Evolutionary conservation across 75 land plant genomes (phyloP).

Genomic region (Isoetes taiwanensis): DNA sequence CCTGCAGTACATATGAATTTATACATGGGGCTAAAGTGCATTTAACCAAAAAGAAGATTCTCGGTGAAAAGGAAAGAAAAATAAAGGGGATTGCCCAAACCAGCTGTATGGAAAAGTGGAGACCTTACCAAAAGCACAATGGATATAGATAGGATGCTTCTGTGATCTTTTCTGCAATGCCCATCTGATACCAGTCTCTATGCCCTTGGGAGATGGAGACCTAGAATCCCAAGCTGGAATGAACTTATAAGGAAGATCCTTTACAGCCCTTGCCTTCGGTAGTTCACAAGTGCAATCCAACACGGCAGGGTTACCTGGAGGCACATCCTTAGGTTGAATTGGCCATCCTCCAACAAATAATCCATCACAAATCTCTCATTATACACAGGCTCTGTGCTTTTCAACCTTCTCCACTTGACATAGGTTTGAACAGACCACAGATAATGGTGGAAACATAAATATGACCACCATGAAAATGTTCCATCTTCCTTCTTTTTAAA

Average conservation of each 20-base stretch:
- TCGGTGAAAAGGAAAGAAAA: too few relatives aligned
- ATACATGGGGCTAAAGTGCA: too few relatives aligned
- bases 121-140: constrained; percentile 72
- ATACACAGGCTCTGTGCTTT: constrained; percentile 38
- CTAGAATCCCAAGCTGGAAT: constrained; percentile 85
- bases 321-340: constrained; percentile 24
- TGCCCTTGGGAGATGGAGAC: constrained; percentile 40
- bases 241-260: constrained; percentile 39
- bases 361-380: constrained; percentile 40
- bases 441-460: constrained; percentile 39
- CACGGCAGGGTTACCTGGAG: constrained; percentile 58
- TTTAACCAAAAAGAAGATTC: too few relatives aligned
- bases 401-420: constrained; percentile 33
- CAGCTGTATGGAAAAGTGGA: too few relatives aligned
- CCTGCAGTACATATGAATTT: too few relatives aligned
- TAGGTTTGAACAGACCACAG: constrained; percentile 31
- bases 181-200: constrained; percentile 72
- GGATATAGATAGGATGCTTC: constrained; percentile 43
- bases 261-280: constrained; percentile 27
- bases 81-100: too few relatives aligned
- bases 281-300: constrained; percentile 87
- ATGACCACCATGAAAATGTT: constrained; percentile 64
- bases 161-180: constrained; percentile 39
- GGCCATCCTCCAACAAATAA: constrained; percentile 94
- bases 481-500: constrained; percentile 50